Base-by-base conservation (phyloP, 345 rosid species). In the Citrus mangshanensis region DNA sequence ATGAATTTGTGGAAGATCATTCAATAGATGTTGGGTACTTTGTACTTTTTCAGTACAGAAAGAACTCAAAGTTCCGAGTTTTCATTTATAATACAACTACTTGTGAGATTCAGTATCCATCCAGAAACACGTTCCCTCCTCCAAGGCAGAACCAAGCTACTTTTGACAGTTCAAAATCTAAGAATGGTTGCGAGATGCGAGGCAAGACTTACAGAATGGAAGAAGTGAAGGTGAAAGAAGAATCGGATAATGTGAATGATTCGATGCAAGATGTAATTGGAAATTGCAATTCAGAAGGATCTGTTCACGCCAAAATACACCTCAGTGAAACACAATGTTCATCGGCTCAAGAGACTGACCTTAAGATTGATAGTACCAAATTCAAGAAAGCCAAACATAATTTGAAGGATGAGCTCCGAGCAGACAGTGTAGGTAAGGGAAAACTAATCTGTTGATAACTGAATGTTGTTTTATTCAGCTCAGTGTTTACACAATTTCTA, bases 41-140 rank as follows among this genome's bases (percentile, higher is more conserved):
- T 42, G 68, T 87, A 46, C 81, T 86, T 67, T 89, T 89, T 81
- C 60, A 75, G 65, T 87, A 81, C 25, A 76, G 38, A 42, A 83
- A 88, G n/a, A 72, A 55, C 49, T 86, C 87, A 55, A 76, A 58
- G 60, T 89, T 89, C 73, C 72, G 72, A 32, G 84, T 86, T 64
- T 37, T 40, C 30, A 82, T 87, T 49, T 84, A 78, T 76, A 83
- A 89, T 73, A 40, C 18, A 12, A 80, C 84, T 76, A 79, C 82
- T 7, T 83, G 86, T 22, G 87, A 89, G 67, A 87, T 89, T 74
- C 62, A 58, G 68, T 85, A 81, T 56, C 84, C 76, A 65, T 68
- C 64, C 51, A 37, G 73, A 79, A 76, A 51, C 21, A 68, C 69
- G 55, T 2, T 34, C 14, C 27, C 76, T 38, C 40, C 79, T 74